Conservation (phyloP, 1,284 basidiomycete genomes). For the Meira nashicola region DNA sequence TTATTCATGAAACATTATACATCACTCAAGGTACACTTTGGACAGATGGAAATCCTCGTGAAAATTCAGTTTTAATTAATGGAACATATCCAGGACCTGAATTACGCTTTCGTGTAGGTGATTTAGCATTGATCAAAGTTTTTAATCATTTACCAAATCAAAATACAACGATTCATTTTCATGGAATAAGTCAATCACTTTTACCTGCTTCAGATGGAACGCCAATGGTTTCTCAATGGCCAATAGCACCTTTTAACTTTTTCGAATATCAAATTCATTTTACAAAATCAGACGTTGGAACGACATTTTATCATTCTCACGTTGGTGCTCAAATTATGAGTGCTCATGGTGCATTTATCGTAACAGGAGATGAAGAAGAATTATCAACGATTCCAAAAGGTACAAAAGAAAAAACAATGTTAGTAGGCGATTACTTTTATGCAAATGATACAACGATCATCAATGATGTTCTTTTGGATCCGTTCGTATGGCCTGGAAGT, state of each 20-base stretch:
- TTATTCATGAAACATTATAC: neutral
- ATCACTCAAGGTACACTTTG: slow-evolving; percentile 1
- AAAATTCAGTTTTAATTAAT: slow-evolving; percentile 20
- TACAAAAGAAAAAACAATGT: slow-evolving; percentile 23
- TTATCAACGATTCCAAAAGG: slow-evolving; percentile 19
- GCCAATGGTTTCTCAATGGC: slow-evolving; percentile 35
- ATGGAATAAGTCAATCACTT: slow-evolving; percentile 29
- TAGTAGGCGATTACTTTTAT: slow-evolving; percentile 32
- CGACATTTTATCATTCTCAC: slow-evolving; percentile 34
- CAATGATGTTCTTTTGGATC: slow-evolving; percentile 19
- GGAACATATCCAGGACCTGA: slow-evolving; percentile 32
- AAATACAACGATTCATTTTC: slow-evolving; percentile 38
- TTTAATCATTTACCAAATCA: slow-evolving; percentile 23
- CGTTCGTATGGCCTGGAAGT: slow-evolving; percentile 39
- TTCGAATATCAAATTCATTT: slow-evolving; percentile 34
- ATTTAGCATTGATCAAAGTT: slow-evolving; percentile 23
- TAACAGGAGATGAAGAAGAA: slow-evolving; percentile 22
- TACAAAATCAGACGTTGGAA: slow-evolving; percentile 14
- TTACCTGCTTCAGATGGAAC: slow-evolving; percentile 44
- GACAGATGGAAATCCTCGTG: slow-evolving; percentile 2
- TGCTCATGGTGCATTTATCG: slow-evolving; percentile 33
- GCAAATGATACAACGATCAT: slow-evolving; percentile 11
- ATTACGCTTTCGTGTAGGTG: slow-evolving; percentile 30
- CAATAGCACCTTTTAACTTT: slow-evolving; percentile 20
- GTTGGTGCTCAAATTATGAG: slow-evolving; percentile 35